These are phyloP conservation scores for Pseudogymnoascus sp. DNA, from an alignment of 2,329 filamentous ascomycete genomes.

Conservation along the genomic window DNA sequence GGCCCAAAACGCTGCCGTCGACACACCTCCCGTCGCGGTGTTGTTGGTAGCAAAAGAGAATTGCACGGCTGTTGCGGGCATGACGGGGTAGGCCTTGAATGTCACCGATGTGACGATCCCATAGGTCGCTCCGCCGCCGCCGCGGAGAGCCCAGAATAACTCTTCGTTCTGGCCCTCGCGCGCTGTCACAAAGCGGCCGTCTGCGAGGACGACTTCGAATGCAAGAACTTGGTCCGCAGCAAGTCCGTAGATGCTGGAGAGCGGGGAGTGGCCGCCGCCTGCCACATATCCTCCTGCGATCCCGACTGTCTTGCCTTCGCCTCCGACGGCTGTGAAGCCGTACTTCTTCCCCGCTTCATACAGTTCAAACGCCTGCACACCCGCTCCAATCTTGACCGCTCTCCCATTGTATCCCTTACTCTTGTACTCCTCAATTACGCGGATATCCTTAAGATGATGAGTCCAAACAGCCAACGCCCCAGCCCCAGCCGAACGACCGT, in stretches of 20 bases:
- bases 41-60: conserved; percentile 43
- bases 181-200: conserved; percentile 40
- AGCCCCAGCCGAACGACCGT: conserved; percentile 39
- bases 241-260: conserved; percentile 46
- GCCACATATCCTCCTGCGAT: conserved; percentile 51
- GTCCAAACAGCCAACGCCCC: conserved; percentile 36
- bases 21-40: conserved; percentile 28
- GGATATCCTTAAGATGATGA: conserved; percentile 36
- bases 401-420: conserved; percentile 34
- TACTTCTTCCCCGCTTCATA: conserved; percentile 37
- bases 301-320: conserved; percentile 46
- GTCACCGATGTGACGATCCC: conserved; percentile 54
- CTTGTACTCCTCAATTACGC: conserved; percentile 22
- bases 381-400: conserved; percentile 45
- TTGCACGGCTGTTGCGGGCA: conserved; percentile 31
- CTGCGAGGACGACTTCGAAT: conserved; percentile 45
- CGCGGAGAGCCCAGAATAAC: conserved; percentile 55
- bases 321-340: conserved; percentile 45
- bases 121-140: conserved; percentile 52
- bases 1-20: conserved; percentile 40
- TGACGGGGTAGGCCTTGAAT: conserved; percentile 40
- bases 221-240: conserved; percentile 53
- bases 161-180: conserved; percentile 46
- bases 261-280: conserved; percentile 51
- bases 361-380: conserved; percentile 41